These are phyloP conservation scores for Metrosideros polymorpha DNA, from an alignment of 441 rosid species.

Conservation along the genomic window DNA sequence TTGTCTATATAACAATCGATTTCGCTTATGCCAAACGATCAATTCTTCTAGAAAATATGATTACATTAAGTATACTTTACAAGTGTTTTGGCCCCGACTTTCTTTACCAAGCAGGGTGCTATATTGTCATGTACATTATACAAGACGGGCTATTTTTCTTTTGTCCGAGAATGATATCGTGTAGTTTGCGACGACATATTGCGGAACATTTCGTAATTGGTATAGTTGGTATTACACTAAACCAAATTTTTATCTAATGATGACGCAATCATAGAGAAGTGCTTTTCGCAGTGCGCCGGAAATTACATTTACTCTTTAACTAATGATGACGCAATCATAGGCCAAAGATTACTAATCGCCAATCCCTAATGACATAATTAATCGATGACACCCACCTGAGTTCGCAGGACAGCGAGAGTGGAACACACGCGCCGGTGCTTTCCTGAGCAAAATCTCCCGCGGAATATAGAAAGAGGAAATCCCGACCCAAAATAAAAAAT, in stretches of 20 bases:
- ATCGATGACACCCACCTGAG: not conserved
- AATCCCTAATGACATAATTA: not conserved
- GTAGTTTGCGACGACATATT: not conserved
- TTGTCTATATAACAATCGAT: not conserved
- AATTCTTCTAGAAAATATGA: not conserved
- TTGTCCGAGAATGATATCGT: not conserved
- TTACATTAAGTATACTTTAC: not conserved
- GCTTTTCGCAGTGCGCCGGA: not conserved
- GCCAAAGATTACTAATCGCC: not conserved
- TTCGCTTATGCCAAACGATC: not conserved
- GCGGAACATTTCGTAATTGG: not conserved
- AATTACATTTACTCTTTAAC: not conserved
- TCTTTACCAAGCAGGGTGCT: not conserved
- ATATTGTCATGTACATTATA: not conserved
- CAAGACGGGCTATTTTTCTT: not conserved
- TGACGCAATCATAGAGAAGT: no score
- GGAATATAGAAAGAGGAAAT: not conserved
- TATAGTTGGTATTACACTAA: not conserved
- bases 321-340: not conserved
- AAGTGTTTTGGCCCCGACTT: not conserved
- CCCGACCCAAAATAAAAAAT: no score
- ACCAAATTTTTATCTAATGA: no score
- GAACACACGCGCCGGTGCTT: not conserved
- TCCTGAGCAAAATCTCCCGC: not conserved
- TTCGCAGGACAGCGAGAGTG: not conserved